Conservation (phyloP, 805 yeast genomes). For the Zygoascus flipseniorum region DNA sequence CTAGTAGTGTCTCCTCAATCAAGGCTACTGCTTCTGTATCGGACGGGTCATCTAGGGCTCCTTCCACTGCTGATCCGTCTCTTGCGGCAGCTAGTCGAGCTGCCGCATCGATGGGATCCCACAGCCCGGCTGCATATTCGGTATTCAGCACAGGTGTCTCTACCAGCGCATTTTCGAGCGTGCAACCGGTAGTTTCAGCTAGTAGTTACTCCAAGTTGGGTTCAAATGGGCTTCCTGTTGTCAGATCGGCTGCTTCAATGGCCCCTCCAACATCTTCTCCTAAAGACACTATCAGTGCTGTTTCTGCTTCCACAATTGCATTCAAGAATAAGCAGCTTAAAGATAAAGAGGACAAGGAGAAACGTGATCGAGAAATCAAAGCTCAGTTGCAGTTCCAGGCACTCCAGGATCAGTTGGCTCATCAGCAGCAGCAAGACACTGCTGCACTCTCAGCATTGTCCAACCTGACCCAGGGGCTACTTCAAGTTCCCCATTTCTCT, state of each 20-base stretch:
- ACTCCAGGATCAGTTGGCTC: conserved; percentile 2
- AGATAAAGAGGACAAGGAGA: conserved; percentile 2
- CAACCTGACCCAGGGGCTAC: conserved; percentile 1
- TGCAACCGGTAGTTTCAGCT: too few relatives aligned
- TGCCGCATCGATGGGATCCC: background rate
- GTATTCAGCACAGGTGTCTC: too few relatives aligned
- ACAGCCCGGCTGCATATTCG: background rate
- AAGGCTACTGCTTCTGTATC: background rate
- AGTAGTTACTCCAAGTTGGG: background rate
- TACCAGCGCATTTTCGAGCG: too few relatives aligned
- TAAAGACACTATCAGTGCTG: background rate
- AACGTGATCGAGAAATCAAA: conserved; percentile 2
- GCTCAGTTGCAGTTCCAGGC: background rate
- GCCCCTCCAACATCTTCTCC: background rate
- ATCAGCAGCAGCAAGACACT: background rate
- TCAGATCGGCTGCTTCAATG: background rate
- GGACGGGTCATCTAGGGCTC: too few relatives aligned
- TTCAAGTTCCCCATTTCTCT: conserved; percentile 4
- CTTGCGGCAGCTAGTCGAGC: background rate
- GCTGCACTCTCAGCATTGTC: background rate
- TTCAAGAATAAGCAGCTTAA: conserved; percentile 1
- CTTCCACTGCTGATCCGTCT: background rate
- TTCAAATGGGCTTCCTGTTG: background rate
- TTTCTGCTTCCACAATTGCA: background rate
- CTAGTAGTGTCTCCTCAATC: background rate